Evolutionary conservation across 176 grass and related monocot species (phyloP).

Genomic region (Chloris gayana): DNA sequence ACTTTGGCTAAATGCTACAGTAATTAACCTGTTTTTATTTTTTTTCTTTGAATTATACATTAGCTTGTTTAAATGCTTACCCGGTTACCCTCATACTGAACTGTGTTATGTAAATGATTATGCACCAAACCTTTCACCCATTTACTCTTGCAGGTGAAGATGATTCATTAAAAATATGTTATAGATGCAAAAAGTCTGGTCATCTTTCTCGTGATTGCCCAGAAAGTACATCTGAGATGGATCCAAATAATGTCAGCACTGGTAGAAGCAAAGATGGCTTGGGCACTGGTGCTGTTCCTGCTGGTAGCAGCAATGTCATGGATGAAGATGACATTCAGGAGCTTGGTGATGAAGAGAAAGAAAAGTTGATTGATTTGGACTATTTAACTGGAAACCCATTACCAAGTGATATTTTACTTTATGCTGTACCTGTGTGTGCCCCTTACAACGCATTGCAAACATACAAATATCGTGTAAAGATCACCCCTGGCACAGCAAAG

Average conservation of each 20-base stretch:
- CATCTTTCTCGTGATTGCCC: constrained; percentile 95
- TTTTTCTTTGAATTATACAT: constrained; percentile 4
- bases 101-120: constrained; percentile 1
- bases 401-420: constrained; percentile 85
- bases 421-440: constrained; percentile 86
- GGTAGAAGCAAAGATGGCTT: constrained; percentile 44
- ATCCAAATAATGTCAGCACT: constrained; percentile 32
- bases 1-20: background rate
- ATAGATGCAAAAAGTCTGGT: constrained; percentile 92
- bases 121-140: background rate
- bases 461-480: constrained; percentile 97
- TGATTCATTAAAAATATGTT: constrained; percentile 77
- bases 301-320: constrained; percentile 44
- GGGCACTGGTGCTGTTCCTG: constrained; percentile 19
- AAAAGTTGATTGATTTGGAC: constrained; percentile 92
- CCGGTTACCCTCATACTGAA: background rate
- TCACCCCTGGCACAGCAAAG: constrained; percentile 90
- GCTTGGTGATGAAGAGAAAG: constrained; percentile 77
- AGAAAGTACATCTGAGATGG: constrained; percentile 55
- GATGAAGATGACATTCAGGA: constrained; percentile 71
- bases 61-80: background rate
- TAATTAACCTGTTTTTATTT: background rate
- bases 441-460: constrained; percentile 91
- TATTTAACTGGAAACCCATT: constrained; percentile 88
- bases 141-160: constrained; percentile 62